Conservation (phyloP, 306 rosid species). For the Glycine soja region DNA sequence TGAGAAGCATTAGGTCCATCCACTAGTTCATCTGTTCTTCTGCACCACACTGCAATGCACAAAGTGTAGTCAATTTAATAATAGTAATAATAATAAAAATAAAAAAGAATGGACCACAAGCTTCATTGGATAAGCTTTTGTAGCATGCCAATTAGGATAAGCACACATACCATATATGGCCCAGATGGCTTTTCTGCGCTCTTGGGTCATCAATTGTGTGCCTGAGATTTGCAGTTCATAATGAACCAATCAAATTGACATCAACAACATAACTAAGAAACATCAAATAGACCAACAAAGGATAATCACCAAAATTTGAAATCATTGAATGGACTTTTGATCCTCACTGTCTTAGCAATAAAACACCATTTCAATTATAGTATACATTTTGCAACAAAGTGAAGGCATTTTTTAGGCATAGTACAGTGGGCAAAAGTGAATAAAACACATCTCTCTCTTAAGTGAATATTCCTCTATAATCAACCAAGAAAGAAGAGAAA, state of each 20-base stretch:
- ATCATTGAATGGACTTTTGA: not conserved
- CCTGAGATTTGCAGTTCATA: conserved; percentile 60
- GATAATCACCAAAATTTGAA: not conserved
- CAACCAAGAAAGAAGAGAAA: conserved; percentile 7
- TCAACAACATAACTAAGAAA: not conserved
- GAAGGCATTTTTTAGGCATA: not conserved
- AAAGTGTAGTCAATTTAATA: conserved; percentile 14
- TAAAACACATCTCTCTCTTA: not conserved
- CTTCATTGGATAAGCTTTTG: not conserved
- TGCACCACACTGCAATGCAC: conserved; percentile 84
- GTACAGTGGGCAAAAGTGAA: not conserved
- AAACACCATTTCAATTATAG: not conserved
- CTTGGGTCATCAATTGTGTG: conserved; percentile 90
- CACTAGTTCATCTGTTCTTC: conserved; percentile 95
- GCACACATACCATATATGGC: conserved; percentile 82
- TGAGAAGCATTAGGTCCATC: conserved; percentile 98
- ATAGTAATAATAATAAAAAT: not conserved
- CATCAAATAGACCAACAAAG: not conserved
- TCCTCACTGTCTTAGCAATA: not conserved
- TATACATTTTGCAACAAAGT: not conserved
- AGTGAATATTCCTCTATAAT: conserved; percentile 31
- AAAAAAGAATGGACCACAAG: conserved; percentile 4
- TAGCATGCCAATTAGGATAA: not conserved
- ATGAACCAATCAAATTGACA: conserved; percentile 24
- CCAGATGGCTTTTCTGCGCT: conserved; percentile 88